phyloP scores from a whole-genome alignment of 805 yeast genomes.

The Lachancea sp. region DNA sequence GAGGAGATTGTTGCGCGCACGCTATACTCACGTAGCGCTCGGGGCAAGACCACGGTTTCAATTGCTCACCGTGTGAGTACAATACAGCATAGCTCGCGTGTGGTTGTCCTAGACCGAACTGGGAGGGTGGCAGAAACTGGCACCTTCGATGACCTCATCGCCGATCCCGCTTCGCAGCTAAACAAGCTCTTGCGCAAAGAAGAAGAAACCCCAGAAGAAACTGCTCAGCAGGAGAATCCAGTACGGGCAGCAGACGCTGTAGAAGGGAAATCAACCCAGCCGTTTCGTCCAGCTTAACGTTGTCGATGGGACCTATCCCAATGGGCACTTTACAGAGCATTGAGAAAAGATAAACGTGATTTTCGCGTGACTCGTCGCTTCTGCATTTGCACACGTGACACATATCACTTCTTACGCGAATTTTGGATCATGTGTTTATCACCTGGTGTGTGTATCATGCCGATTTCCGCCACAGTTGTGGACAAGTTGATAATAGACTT shows the following conservation, averaged over 20 bases:
- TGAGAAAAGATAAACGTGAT: no score
- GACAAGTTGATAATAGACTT: neutral
- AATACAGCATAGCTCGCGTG: slow-evolving; percentile 71
- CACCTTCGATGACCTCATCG: slow-evolving; percentile 44
- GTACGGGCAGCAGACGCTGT: neutral
- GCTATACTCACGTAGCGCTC: slow-evolving; percentile 45
- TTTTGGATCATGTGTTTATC: neutral
- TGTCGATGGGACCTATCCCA: no score
- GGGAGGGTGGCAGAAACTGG: slow-evolving; percentile 77
- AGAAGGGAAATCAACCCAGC: neutral
- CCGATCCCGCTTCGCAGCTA: slow-evolving; percentile 33
- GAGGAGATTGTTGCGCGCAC: slow-evolving; percentile 81
- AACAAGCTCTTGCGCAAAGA: slow-evolving; percentile 33
- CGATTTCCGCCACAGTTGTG: slow-evolving; percentile 4
- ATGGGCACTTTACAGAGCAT: no score
- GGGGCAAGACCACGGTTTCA: slow-evolving; percentile 69
- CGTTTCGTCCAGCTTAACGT: no score
- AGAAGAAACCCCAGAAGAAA: slow-evolving; percentile 12
- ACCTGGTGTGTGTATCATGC: neutral
- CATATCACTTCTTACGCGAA: no score
- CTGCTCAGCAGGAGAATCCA: neutral
- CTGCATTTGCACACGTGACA: no score
- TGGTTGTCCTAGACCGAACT: slow-evolving; percentile 67
- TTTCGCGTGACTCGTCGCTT: no score
- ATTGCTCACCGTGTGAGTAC: slow-evolving; percentile 91